A percentile compares a stretch with the other conserved stretches of the same genome.
Conservation (phyloP, 192 early-diverging fungal genomes). For the Coemansia sp. region DNA sequence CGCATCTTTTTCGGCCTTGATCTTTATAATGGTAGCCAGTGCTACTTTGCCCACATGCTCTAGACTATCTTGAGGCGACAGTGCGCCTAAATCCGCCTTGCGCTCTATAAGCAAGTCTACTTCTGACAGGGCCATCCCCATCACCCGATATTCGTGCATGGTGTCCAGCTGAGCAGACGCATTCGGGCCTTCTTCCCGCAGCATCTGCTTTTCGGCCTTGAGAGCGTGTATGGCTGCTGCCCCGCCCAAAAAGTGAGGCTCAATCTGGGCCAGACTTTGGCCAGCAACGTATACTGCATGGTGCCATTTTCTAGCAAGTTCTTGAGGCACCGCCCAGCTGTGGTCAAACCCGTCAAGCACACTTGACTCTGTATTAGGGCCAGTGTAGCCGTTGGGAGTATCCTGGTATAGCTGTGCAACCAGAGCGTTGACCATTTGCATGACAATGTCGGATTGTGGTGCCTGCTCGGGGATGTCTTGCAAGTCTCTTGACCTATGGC, state of each 20-base stretch:
- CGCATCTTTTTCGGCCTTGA: conserved; percentile 37
- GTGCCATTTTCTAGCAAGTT: conserved; percentile 34
- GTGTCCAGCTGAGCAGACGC: conserved; percentile 10
- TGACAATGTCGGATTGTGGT: not conserved
- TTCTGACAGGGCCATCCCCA: conserved; percentile 39
- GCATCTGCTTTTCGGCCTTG: conserved; percentile 16
- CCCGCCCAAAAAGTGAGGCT: conserved; percentile 30
- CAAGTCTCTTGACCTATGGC: not conserved
- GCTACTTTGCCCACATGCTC: conserved; percentile 35
- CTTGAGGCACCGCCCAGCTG: conserved; percentile 26
- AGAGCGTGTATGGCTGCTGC: conserved; percentile 37
- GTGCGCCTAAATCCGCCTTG: conserved; percentile 15
- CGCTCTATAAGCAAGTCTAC: conserved; percentile 22
- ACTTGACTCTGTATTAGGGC: conserved; percentile 4
- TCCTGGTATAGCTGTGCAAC: conserved; percentile 6
- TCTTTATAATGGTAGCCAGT: conserved; percentile 44
- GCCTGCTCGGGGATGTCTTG: not conserved
- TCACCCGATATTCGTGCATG: conserved; percentile 28
- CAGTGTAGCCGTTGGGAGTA: conserved; percentile 1
- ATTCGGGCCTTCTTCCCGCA: not conserved
- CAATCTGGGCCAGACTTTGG: conserved; percentile 9
- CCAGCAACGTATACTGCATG: conserved; percentile 17
- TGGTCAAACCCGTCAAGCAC: conserved; percentile 31
- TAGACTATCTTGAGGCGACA: conserved; percentile 27
- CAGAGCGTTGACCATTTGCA: conserved; percentile 3